Base-by-base conservation (phyloP, 2,329 filamentous ascomycete species). In the Nemania sp. region DNA sequence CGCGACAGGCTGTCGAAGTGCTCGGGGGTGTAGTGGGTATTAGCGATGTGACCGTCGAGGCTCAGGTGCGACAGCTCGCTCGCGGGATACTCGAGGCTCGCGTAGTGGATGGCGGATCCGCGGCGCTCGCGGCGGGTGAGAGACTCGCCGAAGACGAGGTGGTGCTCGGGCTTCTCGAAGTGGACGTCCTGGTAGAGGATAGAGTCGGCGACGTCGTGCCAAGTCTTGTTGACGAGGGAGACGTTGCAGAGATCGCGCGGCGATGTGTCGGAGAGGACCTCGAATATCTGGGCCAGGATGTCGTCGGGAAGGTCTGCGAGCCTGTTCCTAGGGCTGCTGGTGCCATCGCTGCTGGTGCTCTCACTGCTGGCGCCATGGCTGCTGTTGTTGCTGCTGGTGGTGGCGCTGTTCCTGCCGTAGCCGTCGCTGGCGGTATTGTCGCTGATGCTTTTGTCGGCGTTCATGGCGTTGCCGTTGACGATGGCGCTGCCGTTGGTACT, bases 131-230 rank as follows among this genome's bases (percentile, higher is more conserved):
- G 75, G 46, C 78, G 76, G 12, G 67, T 71, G 17, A 82, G 78
- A 10, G 79, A 81, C 69, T 81, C 73, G 65, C 78, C 79, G 67
- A 82, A 82, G 55, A 76, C 74, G 13, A 82, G 72, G 63, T 82
- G 80, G 20, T 81, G 76, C 64, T 81, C 77, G 0, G 80, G 79
- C 32, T 74, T 76, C 39, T 79, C 72, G 71, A 81, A 82, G 20
- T 74, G 75, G 1, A 82, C 77, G 4, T 73, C 78, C 65, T 78
- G 76, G 71, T 82, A 81, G 20, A 82, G 73, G 9, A 82, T 71
- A 2, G 78, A 76, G 65, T 82, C 80, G 63, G 78, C 78, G 20
- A 81, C 68, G 47, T 69, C 68, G 63, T 82, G 80, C 64, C 78
- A 77, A 21, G 70, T 72, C 53, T 74, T 74, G 69, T 75, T 80